Evolutionary conservation across 208 protist genomes (phyloP).

Genomic region (Leishmania tropica): DNA sequence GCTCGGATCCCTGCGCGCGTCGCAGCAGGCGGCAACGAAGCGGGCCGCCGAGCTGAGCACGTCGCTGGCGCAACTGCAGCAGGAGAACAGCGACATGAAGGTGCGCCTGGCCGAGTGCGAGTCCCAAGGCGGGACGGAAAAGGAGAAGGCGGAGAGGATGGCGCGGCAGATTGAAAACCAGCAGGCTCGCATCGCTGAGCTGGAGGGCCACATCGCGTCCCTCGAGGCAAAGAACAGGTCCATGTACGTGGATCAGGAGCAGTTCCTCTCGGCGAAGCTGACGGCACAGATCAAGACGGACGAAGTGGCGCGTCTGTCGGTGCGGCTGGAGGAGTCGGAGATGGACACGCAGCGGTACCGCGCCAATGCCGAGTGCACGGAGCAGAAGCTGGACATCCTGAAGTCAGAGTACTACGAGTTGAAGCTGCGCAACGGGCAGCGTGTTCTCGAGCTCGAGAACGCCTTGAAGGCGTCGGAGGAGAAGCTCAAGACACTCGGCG

Average conservation of each 20-base stretch:
- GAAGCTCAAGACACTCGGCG: conserved; percentile 80
- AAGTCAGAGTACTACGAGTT: conserved; percentile 92
- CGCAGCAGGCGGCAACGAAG: conserved; percentile 49
- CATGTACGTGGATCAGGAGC: conserved; percentile 76
- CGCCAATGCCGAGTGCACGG: conserved; percentile 78
- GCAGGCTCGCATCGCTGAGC: conserved; percentile 53
- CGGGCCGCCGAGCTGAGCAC: conserved; percentile 67
- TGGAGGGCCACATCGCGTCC: conserved; percentile 63
- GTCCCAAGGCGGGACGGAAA: conserved; percentile 36
- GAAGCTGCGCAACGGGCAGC: conserved; percentile 79
- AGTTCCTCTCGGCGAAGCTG: conserved; percentile 80
- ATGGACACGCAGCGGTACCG: conserved; percentile 79
- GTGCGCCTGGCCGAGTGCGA: conserved; percentile 58
- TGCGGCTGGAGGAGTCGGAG: conserved; percentile 82
- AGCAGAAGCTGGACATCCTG: conserved; percentile 91
- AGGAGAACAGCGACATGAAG: conserved; percentile 62
- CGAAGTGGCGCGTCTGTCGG: conserved; percentile 73
- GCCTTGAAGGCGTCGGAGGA: conserved; percentile 74
- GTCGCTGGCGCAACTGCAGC: conserved; percentile 37
- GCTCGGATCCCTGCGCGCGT: conserved; percentile 60
- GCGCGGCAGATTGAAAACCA: conserved; percentile 45
- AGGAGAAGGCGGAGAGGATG: conserved; percentile 34
- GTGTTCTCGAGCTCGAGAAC: conserved; percentile 74
- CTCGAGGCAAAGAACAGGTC: conserved; percentile 56
- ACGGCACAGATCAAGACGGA: conserved; percentile 84